phyloP scores from a whole-genome alignment of 1,284 basidiomycete species.

The Pisolithus thermaeus region DNA sequence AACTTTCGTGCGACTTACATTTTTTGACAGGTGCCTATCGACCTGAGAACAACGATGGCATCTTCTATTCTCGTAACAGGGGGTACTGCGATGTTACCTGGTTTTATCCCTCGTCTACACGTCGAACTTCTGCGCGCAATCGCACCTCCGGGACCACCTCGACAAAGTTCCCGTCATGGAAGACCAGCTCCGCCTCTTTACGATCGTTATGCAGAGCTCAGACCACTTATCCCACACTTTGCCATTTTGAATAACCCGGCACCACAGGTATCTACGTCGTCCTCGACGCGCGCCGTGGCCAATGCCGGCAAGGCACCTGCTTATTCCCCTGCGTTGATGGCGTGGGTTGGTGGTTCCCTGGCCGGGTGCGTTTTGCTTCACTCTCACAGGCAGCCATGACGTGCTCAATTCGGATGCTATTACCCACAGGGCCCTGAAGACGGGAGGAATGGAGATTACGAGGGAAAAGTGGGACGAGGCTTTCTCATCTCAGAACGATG shows the following conservation, averaged over 20 bases:
- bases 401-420: background rate
- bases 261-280: conserved; percentile 35
- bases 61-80: conserved; percentile 82
- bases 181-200: conserved; percentile 43
- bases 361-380: conserved; percentile 61
- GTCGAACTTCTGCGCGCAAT: conserved; percentile 65
- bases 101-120: conserved; percentile 84
- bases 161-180: conserved; percentile 34
- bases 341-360: conserved; percentile 92
- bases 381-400: background rate
- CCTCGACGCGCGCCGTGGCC: conserved; percentile 40
- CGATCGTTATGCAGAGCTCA: conserved; percentile 69
- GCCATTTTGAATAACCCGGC: conserved; percentile 82
- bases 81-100: conserved; percentile 88
- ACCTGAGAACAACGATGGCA: conserved; percentile 77
- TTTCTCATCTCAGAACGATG: conserved; percentile 37
- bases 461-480: conserved; percentile 83
- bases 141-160: conserved; percentile 28
- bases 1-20: background rate
- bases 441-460: conserved; percentile 72
- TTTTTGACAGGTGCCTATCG: conserved; percentile 71
- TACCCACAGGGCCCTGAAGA: conserved; percentile 62
- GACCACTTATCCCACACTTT: conserved; percentile 64
- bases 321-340: conserved; percentile 71
- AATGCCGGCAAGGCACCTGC: conserved; percentile 81